Base-by-base conservation (phyloP, 441 rosid genomes). In the Macaranga tanarius region DNA sequence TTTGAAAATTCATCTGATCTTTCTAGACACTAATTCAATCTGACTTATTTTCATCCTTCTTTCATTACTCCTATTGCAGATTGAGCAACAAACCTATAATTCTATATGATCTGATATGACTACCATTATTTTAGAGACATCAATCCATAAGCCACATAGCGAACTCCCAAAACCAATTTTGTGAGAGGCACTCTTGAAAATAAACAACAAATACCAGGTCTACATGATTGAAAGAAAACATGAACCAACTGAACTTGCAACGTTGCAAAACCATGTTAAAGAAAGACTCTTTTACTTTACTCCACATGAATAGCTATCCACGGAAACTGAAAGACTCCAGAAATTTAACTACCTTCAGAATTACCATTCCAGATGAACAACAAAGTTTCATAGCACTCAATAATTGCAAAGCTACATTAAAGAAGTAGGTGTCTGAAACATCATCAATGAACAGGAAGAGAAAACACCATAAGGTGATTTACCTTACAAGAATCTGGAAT, bases 201-300 rank as follows among this genome's bases (percentile, higher is more conserved):
- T 69, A 17, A 47, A 12, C 44, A 62, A 26, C 52, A 52, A 38
- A 72, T 42, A 50, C 13, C 64, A 28, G 45, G 40, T 22, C 13
- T 25, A 65, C 19, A 55, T 51, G 50, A 31, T 52, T 73, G 62
- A 66, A 67, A 48, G 69, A 55, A 65, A 66, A 61, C 65, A 72
- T 45, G 55, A 47, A 64, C 38, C 38, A 31, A 31, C 38, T 31
- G 38, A 62, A 62, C 22, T 45, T 34, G 62, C 47, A 69, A 64
- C 23, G 38, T 73, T 58, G 58, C 68, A 38, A 69, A 64, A 52
- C 19, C 40, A 56, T 70, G 1, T 44, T 5, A 70, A 40, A 51
- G n/a, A 67, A 51, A 10, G 23, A 38, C 22, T 23, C 34, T 48
- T 34, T 50, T 54, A 28, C 10, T 45, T 60, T 61, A 51, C 38